Base-by-base conservation (phyloP, 441 rosid species). In the Populus trichocarpa region DNA sequence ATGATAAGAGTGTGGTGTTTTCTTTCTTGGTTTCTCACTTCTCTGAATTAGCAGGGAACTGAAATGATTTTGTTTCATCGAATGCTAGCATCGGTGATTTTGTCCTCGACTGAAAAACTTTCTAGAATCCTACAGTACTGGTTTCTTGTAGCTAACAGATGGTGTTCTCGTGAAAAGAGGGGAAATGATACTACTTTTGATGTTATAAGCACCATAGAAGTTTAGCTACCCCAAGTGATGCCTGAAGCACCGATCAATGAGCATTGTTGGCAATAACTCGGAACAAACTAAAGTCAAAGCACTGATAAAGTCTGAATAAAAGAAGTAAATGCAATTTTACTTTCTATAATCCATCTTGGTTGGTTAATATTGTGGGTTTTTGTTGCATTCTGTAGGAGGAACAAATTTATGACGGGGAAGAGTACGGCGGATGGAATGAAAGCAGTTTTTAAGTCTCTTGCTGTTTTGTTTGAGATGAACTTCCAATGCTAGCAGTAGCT, bases 341-440 rank as follows among this genome's bases (percentile, higher is more conserved):
- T n/a, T 13, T 38, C 38, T 14, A 5, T 67, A 28, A 40, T 70
- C 20, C 8, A 70, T 23, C 32, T 11, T 28, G 28, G 59, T 5
- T 50, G 67, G 16, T 4, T 35, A 35, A 69, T 9, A 22, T 35
- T 65, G 23, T 14, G 5, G 33, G 59, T 25, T 25, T 25, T 26
- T 76, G 67, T 71, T 78, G 69, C 40, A 73, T 75, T 77, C 67
- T 30, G 9, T 79, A 91, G 94, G 85, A 14, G 67, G 84, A 85
- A 18, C 79, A 59, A 9, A 80, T n/a, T 5, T 61, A 64, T 75
- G 81, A 12, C 67, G 82, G 12, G 13, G 88, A 80, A 75, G 87
- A 87, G 63, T 79, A 74, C 73, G 98, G 98, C 32, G 98, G 98
- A 63, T 94, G 98, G 98, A 89, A 77, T 82, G 80, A 90, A 69